A percentile compares a stretch with the other conserved stretches of the same genome.
Conservation (phyloP, 768 basidiomycete genomes). For the Hygrophorus russula region DNA sequence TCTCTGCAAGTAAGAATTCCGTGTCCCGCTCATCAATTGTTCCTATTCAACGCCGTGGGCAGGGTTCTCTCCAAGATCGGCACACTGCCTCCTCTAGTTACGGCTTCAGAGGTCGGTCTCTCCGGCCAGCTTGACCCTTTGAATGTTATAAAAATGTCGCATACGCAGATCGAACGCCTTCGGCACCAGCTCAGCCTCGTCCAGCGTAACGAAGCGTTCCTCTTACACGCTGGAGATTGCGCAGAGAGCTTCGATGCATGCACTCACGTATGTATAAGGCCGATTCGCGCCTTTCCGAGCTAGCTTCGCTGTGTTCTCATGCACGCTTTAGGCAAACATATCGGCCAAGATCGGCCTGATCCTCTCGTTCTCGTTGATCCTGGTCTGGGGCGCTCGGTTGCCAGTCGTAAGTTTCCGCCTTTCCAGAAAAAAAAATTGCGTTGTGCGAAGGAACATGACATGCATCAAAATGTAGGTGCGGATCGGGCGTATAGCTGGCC, state of each 20-base stretch:
- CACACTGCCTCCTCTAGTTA: slow-evolving; percentile 81
- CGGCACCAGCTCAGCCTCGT: slow-evolving; percentile 71
- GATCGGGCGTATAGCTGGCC: slow-evolving; percentile 88
- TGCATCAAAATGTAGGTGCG: slow-evolving; percentile 39
- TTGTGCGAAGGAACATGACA: slow-evolving; percentile 1
- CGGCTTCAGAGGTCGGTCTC: slow-evolving; percentile 72
- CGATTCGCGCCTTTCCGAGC: slow-evolving; percentile 2
- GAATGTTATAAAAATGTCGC: not conserved
- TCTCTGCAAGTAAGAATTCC: slow-evolving; percentile 37
- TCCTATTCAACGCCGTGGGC: slow-evolving; percentile 3
- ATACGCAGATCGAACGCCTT: slow-evolving; percentile 63
- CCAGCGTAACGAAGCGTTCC: slow-evolving; percentile 80
- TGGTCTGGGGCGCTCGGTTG: slow-evolving; percentile 86
- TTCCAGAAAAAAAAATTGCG: not conserved
- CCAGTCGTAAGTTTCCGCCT: slow-evolving; percentile 59
- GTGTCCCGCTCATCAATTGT: slow-evolving; percentile 6
- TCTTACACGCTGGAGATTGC: slow-evolving; percentile 96
- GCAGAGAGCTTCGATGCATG: slow-evolving; percentile 93
- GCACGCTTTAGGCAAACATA: slow-evolving; percentile 58
- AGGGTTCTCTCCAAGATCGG: slow-evolving; percentile 75
- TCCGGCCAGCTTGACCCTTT: slow-evolving; percentile 4
- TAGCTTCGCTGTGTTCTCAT: not conserved
- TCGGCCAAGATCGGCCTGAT: slow-evolving; percentile 84
- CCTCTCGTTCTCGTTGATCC: slow-evolving; percentile 88
- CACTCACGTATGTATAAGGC: slow-evolving; percentile 48